A percentile compares a stretch with the other conserved stretches of the same genome.
Evolutionary conservation across 2,329 filamentous ascomycete genomes (phyloP).

Genomic region (Corinectria fuckeliana): DNA sequence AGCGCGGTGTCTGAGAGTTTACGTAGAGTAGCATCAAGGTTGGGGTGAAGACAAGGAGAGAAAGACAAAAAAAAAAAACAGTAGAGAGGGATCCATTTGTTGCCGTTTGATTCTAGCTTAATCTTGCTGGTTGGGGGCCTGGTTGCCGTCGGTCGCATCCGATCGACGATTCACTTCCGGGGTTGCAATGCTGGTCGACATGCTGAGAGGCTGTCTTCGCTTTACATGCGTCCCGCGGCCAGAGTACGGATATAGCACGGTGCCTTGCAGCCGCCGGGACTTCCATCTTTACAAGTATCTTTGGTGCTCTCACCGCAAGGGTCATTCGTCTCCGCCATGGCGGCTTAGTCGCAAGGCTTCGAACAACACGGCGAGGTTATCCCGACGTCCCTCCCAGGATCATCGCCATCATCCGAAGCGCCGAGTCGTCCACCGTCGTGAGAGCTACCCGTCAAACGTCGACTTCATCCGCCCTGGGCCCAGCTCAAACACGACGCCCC

Average conservation of each 20-base stretch:
- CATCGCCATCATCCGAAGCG: background rate
- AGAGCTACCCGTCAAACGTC: background rate
- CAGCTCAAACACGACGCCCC: constrained; percentile 9
- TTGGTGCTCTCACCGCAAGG: background rate
- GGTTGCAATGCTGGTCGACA: background rate
- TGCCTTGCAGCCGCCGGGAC: background rate
- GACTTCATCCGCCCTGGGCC: constrained; percentile 12
- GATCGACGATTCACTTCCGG: constrained; percentile 5
- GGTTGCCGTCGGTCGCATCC: constrained; percentile 4
- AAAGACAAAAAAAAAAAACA: too few species aligned
- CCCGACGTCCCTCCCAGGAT: background rate
- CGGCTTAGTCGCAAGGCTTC: background rate
- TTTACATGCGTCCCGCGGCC: background rate
- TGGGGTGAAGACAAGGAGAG: too few species aligned
- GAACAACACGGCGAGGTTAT: background rate
- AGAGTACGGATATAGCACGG: background rate
- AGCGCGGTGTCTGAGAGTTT: constrained; percentile 26
- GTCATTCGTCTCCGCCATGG: background rate
- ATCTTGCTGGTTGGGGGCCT: background rate
- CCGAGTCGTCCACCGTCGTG: background rate
- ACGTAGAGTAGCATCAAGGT: too few species aligned
- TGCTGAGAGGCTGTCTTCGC: background rate
- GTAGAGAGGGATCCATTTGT: too few species aligned
- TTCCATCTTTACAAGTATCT: background rate
- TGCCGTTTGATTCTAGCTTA: too few species aligned